Conservation (phyloP, 1,139 yeast genomes). For the Scheffersomyces parashehatae region DNA sequence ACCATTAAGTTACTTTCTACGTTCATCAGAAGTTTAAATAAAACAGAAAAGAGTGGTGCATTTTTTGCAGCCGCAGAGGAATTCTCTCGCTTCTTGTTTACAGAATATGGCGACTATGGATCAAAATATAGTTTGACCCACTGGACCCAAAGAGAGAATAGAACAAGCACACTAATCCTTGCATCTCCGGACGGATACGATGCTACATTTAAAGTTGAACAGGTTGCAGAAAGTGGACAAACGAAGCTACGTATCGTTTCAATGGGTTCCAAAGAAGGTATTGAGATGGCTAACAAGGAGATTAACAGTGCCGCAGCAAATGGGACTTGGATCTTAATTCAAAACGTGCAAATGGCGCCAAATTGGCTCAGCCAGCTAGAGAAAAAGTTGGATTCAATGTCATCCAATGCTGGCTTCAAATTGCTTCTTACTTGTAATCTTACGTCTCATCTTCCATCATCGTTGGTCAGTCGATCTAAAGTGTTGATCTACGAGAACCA, state of each 20-base stretch:
- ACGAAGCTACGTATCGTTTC: constrained; percentile 50
- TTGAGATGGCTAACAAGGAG: constrained; percentile 54
- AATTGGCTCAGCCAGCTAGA: constrained; percentile 62
- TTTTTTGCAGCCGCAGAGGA: constrained; percentile 18
- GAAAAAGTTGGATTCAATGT: constrained; percentile 35
- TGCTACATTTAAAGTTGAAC: constrained; percentile 57
- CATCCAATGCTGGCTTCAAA: constrained; percentile 33
- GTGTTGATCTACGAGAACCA: constrained; percentile 61
- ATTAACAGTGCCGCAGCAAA: constrained; percentile 44
- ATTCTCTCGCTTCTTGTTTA: constrained; percentile 21
- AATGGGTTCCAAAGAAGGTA: constrained; percentile 76
- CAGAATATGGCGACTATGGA: constrained; percentile 25
- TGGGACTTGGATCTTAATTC: constrained; percentile 72
- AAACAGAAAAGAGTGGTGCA: constrained; percentile 10
- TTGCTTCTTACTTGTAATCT: constrained; percentile 62
- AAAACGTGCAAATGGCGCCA: constrained; percentile 74
- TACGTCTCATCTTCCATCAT: constrained; percentile 52
- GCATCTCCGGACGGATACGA: constrained; percentile 68
- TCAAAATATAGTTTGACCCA: constrained; percentile 27
- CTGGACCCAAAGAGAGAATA: constrained; percentile 15
- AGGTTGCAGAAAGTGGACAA: constrained; percentile 33
- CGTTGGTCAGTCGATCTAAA: constrained; percentile 53
- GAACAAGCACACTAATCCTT: constrained; percentile 46
- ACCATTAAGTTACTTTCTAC: constrained; percentile 13
- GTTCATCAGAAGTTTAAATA: constrained; percentile 11